Percentiles rank a stretch among this genome's conserved stretches.
Conservation (phyloP, 2,329 filamentous ascomycete genomes). For the Celoporthe dispersa region DNA sequence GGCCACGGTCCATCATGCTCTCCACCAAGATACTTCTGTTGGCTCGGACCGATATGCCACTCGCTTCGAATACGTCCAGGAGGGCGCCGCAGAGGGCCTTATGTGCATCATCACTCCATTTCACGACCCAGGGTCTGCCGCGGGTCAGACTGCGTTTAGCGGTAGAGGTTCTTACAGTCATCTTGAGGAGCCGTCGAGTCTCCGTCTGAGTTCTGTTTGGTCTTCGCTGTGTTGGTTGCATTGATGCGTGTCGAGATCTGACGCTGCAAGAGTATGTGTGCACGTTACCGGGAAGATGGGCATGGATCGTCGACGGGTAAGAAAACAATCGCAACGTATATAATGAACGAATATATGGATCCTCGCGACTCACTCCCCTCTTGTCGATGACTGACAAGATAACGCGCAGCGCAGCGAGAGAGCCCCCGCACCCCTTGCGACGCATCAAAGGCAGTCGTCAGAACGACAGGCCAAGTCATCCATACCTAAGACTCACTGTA, state of each 20-base stretch:
- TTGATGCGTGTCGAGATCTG: neutral
- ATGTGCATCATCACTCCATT: constrained; percentile 36
- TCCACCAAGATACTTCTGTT: constrained; percentile 39
- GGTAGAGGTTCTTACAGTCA: neutral
- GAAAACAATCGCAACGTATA: neutral
- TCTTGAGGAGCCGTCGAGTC: neutral
- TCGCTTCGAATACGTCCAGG: constrained; percentile 24
- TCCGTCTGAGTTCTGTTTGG: neutral
- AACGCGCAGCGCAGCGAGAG: neutral
- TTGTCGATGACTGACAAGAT: neutral
- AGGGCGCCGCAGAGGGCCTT: constrained; percentile 32
- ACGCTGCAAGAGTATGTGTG: neutral
- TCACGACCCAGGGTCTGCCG: constrained; percentile 3
- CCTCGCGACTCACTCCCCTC: neutral
- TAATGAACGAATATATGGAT: neutral
- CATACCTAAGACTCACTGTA: neutral
- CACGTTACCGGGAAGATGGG: neutral
- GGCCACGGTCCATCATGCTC: constrained; percentile 40
- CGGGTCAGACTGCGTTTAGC: neutral
- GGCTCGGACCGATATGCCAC: constrained; percentile 30
- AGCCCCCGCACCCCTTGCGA: neutral
- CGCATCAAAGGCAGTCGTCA: neutral
- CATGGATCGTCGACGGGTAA: neutral
- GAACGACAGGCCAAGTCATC: neutral
- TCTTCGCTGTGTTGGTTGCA: neutral